Conservation (phyloP, 371 early-diverging fungal species). For the Lichtheimia hyalospora region DNA sequence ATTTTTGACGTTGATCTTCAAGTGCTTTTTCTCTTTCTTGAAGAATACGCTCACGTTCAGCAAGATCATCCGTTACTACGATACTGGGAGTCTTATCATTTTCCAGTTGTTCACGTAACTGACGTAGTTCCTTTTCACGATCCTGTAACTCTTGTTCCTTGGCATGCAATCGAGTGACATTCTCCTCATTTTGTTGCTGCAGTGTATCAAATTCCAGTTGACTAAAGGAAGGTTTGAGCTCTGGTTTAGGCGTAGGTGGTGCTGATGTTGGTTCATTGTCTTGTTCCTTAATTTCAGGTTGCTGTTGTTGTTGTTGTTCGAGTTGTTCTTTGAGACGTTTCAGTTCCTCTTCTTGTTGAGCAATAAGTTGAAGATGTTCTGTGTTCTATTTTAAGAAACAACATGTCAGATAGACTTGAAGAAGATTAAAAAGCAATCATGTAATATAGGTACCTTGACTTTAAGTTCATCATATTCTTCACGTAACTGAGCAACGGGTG, state of each 20-base stretch:
- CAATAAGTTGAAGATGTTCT: conserved; percentile 42
- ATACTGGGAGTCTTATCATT: conserved; percentile 32
- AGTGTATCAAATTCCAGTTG: conserved; percentile 16
- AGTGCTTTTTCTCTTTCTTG: conserved; percentile 25
- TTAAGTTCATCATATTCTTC: conserved; percentile 31
- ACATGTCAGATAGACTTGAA: not conserved
- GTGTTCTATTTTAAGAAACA: conserved; percentile 30
- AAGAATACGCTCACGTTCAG: conserved; percentile 22
- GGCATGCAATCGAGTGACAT: conserved; percentile 15
- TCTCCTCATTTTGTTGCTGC: conserved; percentile 19
- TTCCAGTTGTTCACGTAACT: conserved; percentile 26
- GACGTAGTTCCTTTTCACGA: conserved; percentile 38
- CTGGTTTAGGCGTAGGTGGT: not conserved
- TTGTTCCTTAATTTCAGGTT: conserved; percentile 10
- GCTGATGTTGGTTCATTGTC: conserved; percentile 4
- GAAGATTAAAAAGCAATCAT: not conserved
- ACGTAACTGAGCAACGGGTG: conserved; percentile 33
- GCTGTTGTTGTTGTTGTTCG: conserved; percentile 5
- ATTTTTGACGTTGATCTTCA: conserved; percentile 14
- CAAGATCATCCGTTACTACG: conserved; percentile 16
- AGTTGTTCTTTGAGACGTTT: conserved; percentile 27
- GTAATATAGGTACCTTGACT: conserved; percentile 23
- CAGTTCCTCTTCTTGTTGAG: conserved; percentile 58
- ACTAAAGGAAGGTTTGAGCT: conserved; percentile 15
- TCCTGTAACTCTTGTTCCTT: conserved; percentile 26